phyloP scores from a whole-genome alignment of 768 basidiomycete species.

The Crassisporium funariophilum region DNA sequence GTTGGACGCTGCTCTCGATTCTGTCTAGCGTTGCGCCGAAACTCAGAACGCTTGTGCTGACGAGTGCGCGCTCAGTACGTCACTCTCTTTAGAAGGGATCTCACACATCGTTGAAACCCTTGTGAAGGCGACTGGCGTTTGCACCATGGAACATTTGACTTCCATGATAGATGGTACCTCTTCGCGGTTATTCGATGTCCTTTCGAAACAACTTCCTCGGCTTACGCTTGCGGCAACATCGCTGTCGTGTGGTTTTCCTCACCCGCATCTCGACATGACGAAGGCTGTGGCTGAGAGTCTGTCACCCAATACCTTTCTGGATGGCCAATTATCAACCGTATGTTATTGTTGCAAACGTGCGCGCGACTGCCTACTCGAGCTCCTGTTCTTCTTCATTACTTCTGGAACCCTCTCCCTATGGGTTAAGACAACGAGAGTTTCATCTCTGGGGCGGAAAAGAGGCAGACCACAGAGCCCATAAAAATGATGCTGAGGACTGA shows the following conservation, averaged over 20 bases:
- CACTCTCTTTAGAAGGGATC: not conserved
- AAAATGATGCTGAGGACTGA: too few species aligned
- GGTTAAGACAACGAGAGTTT: too few species aligned
- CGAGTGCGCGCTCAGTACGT: too few species aligned
- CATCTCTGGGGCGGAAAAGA: too few species aligned
- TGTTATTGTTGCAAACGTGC: too few species aligned
- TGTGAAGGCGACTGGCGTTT: too few species aligned
- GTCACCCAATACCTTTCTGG: conserved; percentile 7
- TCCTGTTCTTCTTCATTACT: too few species aligned
- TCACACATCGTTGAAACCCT: conserved; percentile 3
- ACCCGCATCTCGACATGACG: conserved; percentile 11
- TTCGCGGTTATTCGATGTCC: conserved; percentile 8
- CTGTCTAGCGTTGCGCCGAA: conserved; percentile 11
- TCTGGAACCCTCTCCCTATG: too few species aligned
- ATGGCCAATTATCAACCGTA: too few species aligned
- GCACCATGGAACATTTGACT: conserved; percentile 13
- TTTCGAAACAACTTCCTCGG: conserved; percentile 1
- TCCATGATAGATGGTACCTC: not conserved
- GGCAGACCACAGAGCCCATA: too few species aligned
- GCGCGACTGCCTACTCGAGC: too few species aligned
- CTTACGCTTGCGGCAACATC: not conserved
- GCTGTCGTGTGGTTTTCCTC: conserved; percentile 8
- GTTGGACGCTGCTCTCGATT: conserved; percentile 6
- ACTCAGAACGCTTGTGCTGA: conserved; percentile 11
- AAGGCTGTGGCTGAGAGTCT: conserved; percentile 11